Percentiles rank a stretch among this genome's conserved stretches.
Conservation (phyloP, 495 filamentous ascomycete genomes). For the Patellaria atrata region DNA sequence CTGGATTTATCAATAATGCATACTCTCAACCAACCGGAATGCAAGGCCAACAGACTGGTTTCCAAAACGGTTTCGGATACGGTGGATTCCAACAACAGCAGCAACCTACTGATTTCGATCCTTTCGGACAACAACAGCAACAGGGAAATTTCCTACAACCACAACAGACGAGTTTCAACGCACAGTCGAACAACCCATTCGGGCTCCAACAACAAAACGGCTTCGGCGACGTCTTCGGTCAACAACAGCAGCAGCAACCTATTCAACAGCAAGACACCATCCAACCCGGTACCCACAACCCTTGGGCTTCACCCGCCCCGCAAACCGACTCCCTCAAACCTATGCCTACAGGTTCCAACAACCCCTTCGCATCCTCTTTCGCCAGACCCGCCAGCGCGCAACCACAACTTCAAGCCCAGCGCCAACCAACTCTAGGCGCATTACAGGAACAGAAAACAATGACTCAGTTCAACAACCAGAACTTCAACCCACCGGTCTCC, state of each 20-base stretch:
- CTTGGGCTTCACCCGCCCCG: slow-evolving; percentile 42
- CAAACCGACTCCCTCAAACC: slow-evolving; percentile 41
- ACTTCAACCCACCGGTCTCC: slow-evolving; percentile 24
- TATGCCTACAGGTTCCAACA: slow-evolving; percentile 82
- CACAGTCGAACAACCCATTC: slow-evolving; percentile 62
- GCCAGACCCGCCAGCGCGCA: slow-evolving; percentile 31
- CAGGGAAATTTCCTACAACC: slow-evolving; percentile 43
- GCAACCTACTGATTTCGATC: slow-evolving; percentile 36
- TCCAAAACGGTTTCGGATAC: slow-evolving; percentile 39
- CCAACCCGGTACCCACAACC: slow-evolving; percentile 74
- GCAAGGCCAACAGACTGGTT: slow-evolving; percentile 35
- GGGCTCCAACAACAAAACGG: slow-evolving; percentile 39
- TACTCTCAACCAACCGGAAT: slow-evolving; percentile 50
- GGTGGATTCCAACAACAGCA: slow-evolving; percentile 40
- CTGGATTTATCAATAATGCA: slow-evolving; percentile 74
- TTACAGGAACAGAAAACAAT: slow-evolving; percentile 34
- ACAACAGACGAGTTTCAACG: slow-evolving; percentile 58
- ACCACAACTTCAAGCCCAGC: slow-evolving; percentile 8
- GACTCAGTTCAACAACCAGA: slow-evolving; percentile 28
- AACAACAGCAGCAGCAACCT: slow-evolving; percentile 30
- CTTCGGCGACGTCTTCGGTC: slow-evolving; percentile 36
- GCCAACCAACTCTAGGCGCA: slow-evolving; percentile 40
- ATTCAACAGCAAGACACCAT: slow-evolving; percentile 41
- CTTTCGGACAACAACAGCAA: slow-evolving; percentile 25
- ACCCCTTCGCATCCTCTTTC: slow-evolving; percentile 63